Conservation (phyloP, 2,329 filamentous ascomycete species). For the Xylaria sp. region DNA sequence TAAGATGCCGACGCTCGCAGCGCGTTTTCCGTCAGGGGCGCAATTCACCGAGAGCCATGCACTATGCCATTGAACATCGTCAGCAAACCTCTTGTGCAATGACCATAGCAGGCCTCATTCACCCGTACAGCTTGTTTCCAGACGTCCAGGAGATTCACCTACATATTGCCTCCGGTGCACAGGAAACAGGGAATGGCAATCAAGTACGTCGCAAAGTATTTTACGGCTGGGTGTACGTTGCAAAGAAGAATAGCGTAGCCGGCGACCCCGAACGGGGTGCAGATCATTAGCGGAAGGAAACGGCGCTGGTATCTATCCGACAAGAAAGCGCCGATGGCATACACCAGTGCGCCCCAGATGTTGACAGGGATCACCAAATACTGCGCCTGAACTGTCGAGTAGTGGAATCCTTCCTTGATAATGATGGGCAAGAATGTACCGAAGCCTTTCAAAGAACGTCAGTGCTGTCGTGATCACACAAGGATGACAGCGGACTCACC, state of each 20-base stretch:
- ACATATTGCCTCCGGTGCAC: slow-evolving; percentile 32
- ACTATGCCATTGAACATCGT: slow-evolving; percentile 10
- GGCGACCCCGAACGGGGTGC: slow-evolving; percentile 31
- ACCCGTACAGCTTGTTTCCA: background rate
- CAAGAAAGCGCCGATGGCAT: slow-evolving; percentile 41
- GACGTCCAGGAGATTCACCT: slow-evolving; percentile 6
- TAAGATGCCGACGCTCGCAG: slow-evolving; percentile 32
- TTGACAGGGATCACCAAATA: slow-evolving; percentile 47
- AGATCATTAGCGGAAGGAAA: slow-evolving; percentile 41
- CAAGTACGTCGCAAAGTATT: slow-evolving; percentile 34
- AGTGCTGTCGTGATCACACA: background rate
- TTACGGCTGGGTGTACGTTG: slow-evolving; percentile 24
- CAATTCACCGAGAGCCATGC: slow-evolving; percentile 34
- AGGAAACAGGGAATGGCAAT: slow-evolving; percentile 33
- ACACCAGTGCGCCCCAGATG: slow-evolving; percentile 44
- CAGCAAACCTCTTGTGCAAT: background rate
- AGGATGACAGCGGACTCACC: slow-evolving; percentile 11
- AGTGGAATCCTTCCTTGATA: slow-evolving; percentile 43
- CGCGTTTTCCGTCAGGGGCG: slow-evolving; percentile 34
- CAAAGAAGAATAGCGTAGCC: slow-evolving; percentile 34
- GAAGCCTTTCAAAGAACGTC: slow-evolving; percentile 32
- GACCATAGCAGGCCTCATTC: background rate
- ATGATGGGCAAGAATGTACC: slow-evolving; percentile 47
- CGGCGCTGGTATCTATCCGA: slow-evolving; percentile 42
- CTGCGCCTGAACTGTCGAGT: slow-evolving; percentile 42